Conservation (phyloP, 2,329 filamentous ascomycete genomes). For the Cladophialophora carrionii region DNA sequence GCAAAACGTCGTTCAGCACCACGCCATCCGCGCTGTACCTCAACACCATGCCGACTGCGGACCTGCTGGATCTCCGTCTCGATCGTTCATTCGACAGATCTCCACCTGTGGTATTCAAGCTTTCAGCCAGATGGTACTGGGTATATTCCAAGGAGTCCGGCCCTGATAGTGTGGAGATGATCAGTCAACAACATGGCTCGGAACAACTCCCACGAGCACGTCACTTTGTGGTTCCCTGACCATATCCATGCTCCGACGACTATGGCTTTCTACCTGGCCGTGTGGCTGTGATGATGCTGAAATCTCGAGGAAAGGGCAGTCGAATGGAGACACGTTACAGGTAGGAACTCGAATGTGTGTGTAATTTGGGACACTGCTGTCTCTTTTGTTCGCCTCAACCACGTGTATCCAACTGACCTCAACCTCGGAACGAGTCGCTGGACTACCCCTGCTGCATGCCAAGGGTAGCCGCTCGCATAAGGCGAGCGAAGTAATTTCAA, state of each 20-base stretch:
- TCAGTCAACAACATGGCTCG: slow-evolving; percentile 2
- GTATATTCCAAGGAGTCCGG: slow-evolving; percentile 11
- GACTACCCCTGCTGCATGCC: slow-evolving; percentile 4
- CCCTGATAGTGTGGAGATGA: slow-evolving; percentile 2
- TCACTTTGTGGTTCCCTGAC: neutral
- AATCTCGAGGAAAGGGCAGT: neutral
- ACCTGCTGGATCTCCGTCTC: neutral
- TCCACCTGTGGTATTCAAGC: neutral
- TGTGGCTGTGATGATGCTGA: neutral
- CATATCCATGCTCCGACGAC: neutral
- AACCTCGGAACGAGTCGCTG: neutral
- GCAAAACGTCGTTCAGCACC: neutral
- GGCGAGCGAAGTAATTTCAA: slow-evolving; percentile 15
- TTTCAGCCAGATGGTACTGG: neutral
- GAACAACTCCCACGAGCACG: neutral
- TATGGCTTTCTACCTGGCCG: neutral
- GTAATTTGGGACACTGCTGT: neutral
- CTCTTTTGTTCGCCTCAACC: neutral
- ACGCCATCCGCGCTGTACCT: slow-evolving; percentile 3
- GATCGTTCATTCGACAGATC: neutral
- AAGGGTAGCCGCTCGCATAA: slow-evolving; percentile 6
- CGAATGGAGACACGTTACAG: neutral
- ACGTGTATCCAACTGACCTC: neutral
- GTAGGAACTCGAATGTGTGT: neutral
- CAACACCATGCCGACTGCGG: slow-evolving; percentile 8